Percentiles rank a stretch among this genome's conserved stretches.
phyloP scores from a whole-genome alignment of 495 filamentous ascomycete species.

The Hypoxylon fragiforme region DNA sequence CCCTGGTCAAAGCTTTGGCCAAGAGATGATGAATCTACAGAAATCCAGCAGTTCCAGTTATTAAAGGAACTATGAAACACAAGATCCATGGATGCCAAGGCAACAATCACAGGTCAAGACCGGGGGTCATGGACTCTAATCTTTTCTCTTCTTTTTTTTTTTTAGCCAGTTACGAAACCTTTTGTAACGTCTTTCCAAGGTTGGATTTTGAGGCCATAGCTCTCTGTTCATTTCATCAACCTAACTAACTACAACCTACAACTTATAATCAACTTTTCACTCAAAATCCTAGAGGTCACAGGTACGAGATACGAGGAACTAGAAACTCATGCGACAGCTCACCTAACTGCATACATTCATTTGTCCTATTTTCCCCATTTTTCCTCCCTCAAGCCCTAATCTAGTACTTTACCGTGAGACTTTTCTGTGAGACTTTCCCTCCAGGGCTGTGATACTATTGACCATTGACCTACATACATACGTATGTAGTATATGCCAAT shows the following conservation, averaged over 20 bases:
- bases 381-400: background rate
- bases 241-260: conserved; percentile 3
- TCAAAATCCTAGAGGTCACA: too few relatives aligned
- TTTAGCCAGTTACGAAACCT: conserved; percentile 4
- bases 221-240: too few relatives aligned
- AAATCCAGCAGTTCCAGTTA: background rate
- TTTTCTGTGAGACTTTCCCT: too few relatives aligned
- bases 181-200: too few relatives aligned
- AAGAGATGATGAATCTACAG: conserved; percentile 12
- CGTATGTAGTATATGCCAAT: conserved; percentile 2
- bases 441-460: too few relatives aligned
- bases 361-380: background rate
- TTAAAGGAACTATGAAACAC: conserved; percentile 1
- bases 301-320: too few relatives aligned
- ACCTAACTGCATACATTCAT: background rate
- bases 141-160: conserved; percentile 12
- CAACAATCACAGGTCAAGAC: conserved; percentile 15
- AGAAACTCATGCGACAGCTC: background rate
- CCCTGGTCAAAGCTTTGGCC: conserved; percentile 14
- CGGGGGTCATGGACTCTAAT: conserved; percentile 13
- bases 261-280: too few relatives aligned
- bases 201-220: too few relatives aligned
- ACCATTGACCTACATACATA: too few relatives aligned
- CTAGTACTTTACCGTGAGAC: too few relatives aligned
- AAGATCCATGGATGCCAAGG: conserved; percentile 22